Conservation (phyloP, 2,329 filamentous ascomycete species). For the Cladosporium colombiae region DNA sequence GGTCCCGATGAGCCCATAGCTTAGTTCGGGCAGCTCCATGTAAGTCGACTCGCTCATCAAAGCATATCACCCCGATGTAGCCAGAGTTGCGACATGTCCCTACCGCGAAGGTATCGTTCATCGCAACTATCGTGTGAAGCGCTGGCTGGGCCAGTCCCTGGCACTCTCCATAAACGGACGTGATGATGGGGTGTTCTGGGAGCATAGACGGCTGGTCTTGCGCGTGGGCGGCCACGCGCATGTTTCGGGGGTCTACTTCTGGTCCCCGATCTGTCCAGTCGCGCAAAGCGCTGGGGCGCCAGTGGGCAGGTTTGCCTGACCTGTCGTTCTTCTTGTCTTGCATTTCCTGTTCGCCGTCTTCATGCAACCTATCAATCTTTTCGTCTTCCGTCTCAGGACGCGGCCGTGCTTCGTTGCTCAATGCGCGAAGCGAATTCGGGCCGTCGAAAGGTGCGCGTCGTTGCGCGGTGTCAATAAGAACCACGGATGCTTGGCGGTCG, state of each 20-base stretch:
- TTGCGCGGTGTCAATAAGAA: not conserved
- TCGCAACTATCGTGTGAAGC: not conserved
- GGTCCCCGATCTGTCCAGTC: not conserved
- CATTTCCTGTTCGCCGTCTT: not conserved
- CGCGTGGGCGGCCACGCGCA: too few relatives aligned
- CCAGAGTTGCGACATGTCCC: not conserved
- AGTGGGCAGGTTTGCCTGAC: not conserved
- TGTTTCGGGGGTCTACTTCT: too few relatives aligned
- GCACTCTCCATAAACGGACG: too few relatives aligned
- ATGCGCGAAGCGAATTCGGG: not conserved
- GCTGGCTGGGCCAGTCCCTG: not conserved
- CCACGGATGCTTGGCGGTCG: not conserved
- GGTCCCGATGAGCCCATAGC: not conserved
- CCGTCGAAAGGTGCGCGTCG: not conserved
- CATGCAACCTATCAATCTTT: not conserved
- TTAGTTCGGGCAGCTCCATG: not conserved
- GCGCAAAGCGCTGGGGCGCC: not conserved
- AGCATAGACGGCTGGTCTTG: not conserved
- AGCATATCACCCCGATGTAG: not conserved
- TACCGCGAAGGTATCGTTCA: slow-evolving; percentile 10
- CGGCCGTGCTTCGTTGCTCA: not conserved
- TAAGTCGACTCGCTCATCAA: slow-evolving; percentile 2
- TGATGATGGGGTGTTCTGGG: not conserved
- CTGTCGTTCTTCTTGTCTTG: not conserved
- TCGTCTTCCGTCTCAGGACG: not conserved